Conservation (phyloP, 2,329 filamentous ascomycete genomes). For the Aspergillus uvarum region DNA sequence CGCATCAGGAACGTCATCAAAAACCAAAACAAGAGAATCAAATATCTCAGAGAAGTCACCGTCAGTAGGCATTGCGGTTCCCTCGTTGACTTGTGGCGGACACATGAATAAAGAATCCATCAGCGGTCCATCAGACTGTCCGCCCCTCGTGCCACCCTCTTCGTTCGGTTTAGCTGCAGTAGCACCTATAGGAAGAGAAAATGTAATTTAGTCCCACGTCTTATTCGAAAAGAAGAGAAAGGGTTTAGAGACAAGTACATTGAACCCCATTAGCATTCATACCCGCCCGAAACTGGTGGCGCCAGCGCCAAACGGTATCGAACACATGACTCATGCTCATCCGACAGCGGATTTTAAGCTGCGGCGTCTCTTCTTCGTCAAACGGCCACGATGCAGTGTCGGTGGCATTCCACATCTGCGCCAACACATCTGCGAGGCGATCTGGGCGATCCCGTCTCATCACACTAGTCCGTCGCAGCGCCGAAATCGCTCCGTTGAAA, state of each 20-base stretch:
- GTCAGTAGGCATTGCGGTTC: slow-evolving; percentile 36
- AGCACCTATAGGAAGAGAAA: slow-evolving; percentile 8
- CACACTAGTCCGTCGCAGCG: slow-evolving; percentile 59
- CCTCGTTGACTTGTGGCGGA: slow-evolving; percentile 36
- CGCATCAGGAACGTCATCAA: slow-evolving; percentile 78
- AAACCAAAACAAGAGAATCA: slow-evolving; percentile 87
- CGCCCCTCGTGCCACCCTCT: slow-evolving; percentile 27
- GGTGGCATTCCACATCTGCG: slow-evolving; percentile 61
- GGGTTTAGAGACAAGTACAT: slow-evolving; percentile 51
- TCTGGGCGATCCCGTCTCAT: slow-evolving; percentile 62
- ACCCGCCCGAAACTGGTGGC: slow-evolving; percentile 63
- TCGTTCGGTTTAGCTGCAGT: slow-evolving; percentile 39
- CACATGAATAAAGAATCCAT: slow-evolving; percentile 35
- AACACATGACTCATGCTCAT: slow-evolving; percentile 67
- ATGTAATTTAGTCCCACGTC: slow-evolving; percentile 16
- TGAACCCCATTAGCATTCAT: slow-evolving; percentile 63
- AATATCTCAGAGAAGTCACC: slow-evolving; percentile 70
- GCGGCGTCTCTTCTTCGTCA: slow-evolving; percentile 44
- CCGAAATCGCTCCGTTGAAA: slow-evolving; percentile 58
- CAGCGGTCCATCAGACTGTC: slow-evolving; percentile 31
- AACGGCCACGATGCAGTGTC: slow-evolving; percentile 29
- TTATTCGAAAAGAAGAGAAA: slow-evolving; percentile 6
- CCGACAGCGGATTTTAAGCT: slow-evolving; percentile 62
- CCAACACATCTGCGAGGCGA: slow-evolving; percentile 62
- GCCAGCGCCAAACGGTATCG: slow-evolving; percentile 67